Conservation (phyloP, 2,329 filamentous ascomycete species). For the Colletotrichum magnum region DNA sequence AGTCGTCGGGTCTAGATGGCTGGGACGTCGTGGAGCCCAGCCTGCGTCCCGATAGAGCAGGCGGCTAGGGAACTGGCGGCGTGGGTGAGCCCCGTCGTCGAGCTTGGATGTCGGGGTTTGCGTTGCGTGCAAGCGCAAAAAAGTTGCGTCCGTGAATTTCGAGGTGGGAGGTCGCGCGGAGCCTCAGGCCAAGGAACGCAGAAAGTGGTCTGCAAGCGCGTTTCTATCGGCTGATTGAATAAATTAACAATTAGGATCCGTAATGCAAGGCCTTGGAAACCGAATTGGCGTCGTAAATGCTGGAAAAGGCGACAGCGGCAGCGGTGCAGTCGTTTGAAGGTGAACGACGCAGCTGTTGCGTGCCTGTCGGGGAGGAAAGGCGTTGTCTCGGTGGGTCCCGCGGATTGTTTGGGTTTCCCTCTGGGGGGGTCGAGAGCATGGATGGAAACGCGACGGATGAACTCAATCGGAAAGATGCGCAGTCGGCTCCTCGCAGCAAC, state of each 20-base stretch:
- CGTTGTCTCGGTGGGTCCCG: slow-evolving; percentile 36
- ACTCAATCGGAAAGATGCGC: slow-evolving; percentile 9
- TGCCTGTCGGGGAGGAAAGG: slow-evolving; percentile 17
- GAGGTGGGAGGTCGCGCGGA: slow-evolving; percentile 31
- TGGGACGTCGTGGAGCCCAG: slow-evolving; percentile 13
- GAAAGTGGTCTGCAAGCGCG: slow-evolving; percentile 13
- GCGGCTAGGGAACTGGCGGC: slow-evolving; percentile 16
- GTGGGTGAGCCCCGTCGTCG: slow-evolving; percentile 31
- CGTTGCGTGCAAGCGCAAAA: slow-evolving; percentile 29
- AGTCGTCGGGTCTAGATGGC: slow-evolving; percentile 18
- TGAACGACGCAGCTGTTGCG: slow-evolving; percentile 7
- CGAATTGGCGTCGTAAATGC: slow-evolving; percentile 29
- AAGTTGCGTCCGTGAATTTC: slow-evolving; percentile 40
- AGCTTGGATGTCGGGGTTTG: slow-evolving; percentile 26
- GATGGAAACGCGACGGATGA: slow-evolving; percentile 3
- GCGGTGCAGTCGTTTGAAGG: slow-evolving; percentile 10
- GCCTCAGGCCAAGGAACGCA: slow-evolving; percentile 27
- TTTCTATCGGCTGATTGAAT: slow-evolving; percentile 11
- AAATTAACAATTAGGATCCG: slow-evolving; percentile 35
- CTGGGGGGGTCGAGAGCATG: neutral
- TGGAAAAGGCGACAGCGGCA: slow-evolving; percentile 25
- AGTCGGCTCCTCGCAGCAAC: slow-evolving; percentile 23
- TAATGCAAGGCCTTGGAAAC: neutral
- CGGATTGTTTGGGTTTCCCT: slow-evolving; percentile 36
- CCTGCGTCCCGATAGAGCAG: slow-evolving; percentile 19